phyloP scores from a whole-genome alignment of 108 stramenopile genomes.

The Nitzschia sp. region DNA sequence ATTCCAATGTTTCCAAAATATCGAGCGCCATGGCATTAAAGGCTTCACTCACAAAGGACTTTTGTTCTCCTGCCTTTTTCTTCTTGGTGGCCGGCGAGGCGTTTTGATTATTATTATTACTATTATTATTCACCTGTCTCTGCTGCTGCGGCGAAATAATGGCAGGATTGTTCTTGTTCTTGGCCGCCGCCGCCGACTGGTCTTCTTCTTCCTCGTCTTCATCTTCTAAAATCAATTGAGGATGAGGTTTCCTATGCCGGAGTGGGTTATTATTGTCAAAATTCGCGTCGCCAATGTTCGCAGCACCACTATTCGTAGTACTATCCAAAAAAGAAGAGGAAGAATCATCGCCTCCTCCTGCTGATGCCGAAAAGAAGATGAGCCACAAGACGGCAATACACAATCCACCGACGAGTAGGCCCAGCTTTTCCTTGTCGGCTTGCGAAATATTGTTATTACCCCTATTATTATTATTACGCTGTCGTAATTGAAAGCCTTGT shows the following conservation, averaged over 20 bases:
- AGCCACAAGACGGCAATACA: conserved; percentile 23
- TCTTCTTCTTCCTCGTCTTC: not conserved
- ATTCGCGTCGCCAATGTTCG: not conserved
- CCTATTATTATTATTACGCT: too few species aligned
- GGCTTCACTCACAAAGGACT: conserved; percentile 15
- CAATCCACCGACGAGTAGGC: conserved; percentile 25
- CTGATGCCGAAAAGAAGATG: not conserved
- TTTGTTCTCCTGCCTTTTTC: conserved; percentile 1
- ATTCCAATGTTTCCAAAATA: conserved; percentile 54
- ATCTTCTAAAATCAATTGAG: conserved; percentile 3
- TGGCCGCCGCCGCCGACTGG: too few species aligned
- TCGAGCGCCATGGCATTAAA: conserved; percentile 74
- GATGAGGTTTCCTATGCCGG: conserved; percentile 10
- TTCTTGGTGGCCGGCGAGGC: not conserved
- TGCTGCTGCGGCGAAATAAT: too few species aligned
- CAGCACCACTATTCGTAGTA: not conserved
- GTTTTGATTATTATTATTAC: too few species aligned
- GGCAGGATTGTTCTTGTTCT: too few species aligned
- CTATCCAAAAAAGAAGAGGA: not conserved
- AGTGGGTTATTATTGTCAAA: not conserved
- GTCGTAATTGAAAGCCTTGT: conserved; percentile 25
- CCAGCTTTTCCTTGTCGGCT: conserved; percentile 29
- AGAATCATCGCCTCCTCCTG: not conserved
- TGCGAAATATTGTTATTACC: conserved; percentile 6
- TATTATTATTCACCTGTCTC: too few species aligned